Percentiles rank a stretch among this genome's conserved stretches.
phyloP scores from a whole-genome alignment of 495 filamentous ascomycete species.

The Lentithecium fluviatile region DNA sequence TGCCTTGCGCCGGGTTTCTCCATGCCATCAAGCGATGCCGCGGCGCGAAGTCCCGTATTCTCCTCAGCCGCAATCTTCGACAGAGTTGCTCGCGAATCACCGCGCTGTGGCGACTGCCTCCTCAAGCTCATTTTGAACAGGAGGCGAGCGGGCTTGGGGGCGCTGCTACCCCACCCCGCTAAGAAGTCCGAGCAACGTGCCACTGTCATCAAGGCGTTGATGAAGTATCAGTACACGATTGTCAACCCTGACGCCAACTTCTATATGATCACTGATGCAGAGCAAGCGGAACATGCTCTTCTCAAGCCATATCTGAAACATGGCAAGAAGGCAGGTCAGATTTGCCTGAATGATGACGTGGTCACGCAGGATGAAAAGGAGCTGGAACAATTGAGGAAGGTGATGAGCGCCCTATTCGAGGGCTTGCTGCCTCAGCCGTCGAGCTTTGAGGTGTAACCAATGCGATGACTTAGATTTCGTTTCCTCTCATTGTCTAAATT shows the following conservation, averaged over 20 bases:
- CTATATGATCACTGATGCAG: conserved; percentile 49
- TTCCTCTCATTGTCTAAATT: not conserved
- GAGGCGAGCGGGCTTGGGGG: conserved; percentile 39
- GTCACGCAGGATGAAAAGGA: conserved; percentile 20
- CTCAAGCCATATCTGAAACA: conserved; percentile 41
- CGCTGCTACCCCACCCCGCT: conserved; percentile 38
- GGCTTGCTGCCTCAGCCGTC: conserved; percentile 29
- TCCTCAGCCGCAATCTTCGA: conserved; percentile 44
- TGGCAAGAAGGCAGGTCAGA: conserved; percentile 40
- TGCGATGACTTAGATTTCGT: not conserved
- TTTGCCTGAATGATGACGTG: conserved; percentile 50
- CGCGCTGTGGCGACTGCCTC: conserved; percentile 47
- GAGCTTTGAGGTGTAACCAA: conserved; percentile 21
- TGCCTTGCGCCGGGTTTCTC: conserved; percentile 48
- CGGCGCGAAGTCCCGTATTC: conserved; percentile 42
- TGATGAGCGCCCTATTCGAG: conserved; percentile 27
- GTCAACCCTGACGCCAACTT: conserved; percentile 47
- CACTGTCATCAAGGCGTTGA: conserved; percentile 44
- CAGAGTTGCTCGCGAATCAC: conserved; percentile 41
- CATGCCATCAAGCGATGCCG: conserved; percentile 39
- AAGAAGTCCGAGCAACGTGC: conserved; percentile 38
- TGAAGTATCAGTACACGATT: conserved; percentile 47
- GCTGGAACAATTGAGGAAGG: conserved; percentile 18
- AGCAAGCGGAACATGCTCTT: conserved; percentile 45
- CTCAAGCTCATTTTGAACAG: conserved; percentile 45